A percentile compares a stretch with the other conserved stretches of the same genome.
These are phyloP conservation scores for Pichia nakasei DNA, from an alignment of 805 yeast species.

Conservation along the genomic window DNA sequence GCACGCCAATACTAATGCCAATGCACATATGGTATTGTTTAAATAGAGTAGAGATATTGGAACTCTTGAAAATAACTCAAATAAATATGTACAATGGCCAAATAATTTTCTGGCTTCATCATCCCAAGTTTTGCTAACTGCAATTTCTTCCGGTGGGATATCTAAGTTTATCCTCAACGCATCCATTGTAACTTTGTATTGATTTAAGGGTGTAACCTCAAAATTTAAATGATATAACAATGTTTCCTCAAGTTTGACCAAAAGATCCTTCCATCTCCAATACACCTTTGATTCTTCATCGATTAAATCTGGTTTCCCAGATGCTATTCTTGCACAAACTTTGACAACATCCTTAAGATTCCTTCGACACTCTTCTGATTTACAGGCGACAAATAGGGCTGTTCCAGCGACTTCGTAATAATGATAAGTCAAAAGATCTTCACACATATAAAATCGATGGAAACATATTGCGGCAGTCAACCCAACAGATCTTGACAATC, in stretches of 20 bases:
- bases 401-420: slow-evolving; percentile 45
- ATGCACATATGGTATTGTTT: slow-evolving; percentile 17
- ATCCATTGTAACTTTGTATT: slow-evolving; percentile 26
- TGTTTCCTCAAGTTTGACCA: slow-evolving; percentile 37
- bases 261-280: slow-evolving; percentile 42
- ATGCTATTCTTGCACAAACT: slow-evolving; percentile 39
- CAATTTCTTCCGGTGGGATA: slow-evolving; percentile 1
- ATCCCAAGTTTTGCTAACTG: slow-evolving; percentile 12
- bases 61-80: slow-evolving; percentile 22
- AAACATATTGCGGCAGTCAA: slow-evolving; percentile 39
- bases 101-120: slow-evolving; percentile 13
- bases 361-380: slow-evolving; percentile 44
- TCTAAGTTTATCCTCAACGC: slow-evolving; percentile 17
- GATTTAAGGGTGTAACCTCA: slow-evolving; percentile 37
- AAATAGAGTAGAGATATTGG: slow-evolving; percentile 23
- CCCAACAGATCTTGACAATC: slow-evolving; percentile 39
- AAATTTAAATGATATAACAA: slow-evolving; percentile 38
- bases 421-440: slow-evolving; percentile 33
- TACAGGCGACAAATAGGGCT: slow-evolving; percentile 42
- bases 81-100: slow-evolving; percentile 19
- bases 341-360: slow-evolving; percentile 39
- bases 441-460: slow-evolving; percentile 45
- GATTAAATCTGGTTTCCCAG: slow-evolving; percentile 30
- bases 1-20: slow-evolving; percentile 19
- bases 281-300: slow-evolving; percentile 40